A percentile compares a stretch with the other conserved stretches of the same genome.
phyloP scores from a whole-genome alignment of 73 alveolate genomes.

The Tetrahymena malaccensis region DNA sequence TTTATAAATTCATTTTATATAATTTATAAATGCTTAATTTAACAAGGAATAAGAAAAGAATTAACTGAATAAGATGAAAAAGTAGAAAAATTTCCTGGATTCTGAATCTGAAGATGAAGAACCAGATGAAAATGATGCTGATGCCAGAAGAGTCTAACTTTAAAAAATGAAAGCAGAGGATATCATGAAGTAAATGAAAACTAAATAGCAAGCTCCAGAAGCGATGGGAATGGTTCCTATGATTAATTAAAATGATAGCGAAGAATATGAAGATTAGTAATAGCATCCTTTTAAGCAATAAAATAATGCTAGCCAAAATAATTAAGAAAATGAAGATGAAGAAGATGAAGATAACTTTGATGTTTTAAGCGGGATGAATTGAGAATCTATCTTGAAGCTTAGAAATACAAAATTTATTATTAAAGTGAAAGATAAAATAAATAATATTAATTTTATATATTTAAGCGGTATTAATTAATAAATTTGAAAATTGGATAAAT shows the following conservation, averaged over 20 bases:
- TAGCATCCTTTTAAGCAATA: neutral
- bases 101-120: neutral
- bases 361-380: neutral
- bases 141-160: neutral
- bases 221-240: slow-evolving; percentile 26
- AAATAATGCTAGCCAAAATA: neutral
- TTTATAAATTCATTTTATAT: neutral
- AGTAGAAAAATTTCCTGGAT: neutral
- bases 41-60: slow-evolving; percentile 1
- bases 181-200: slow-evolving; percentile 5
- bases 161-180: slow-evolving; percentile 31
- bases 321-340: neutral
- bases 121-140: neutral
- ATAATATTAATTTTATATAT: no score
- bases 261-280: neutral
- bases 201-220: slow-evolving; percentile 8
- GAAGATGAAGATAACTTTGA: neutral
- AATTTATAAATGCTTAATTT: neutral
- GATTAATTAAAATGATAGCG: neutral
- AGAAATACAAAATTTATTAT: no score
- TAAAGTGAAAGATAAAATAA: no score
- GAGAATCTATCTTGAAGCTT: neutral
- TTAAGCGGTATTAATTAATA: neutral
- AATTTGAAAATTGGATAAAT: neutral
- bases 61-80: neutral